These are phyloP conservation scores for Thelephora ganbajun DNA, from an alignment of 768 basidiomycete genomes.

Conservation along the genomic window DNA sequence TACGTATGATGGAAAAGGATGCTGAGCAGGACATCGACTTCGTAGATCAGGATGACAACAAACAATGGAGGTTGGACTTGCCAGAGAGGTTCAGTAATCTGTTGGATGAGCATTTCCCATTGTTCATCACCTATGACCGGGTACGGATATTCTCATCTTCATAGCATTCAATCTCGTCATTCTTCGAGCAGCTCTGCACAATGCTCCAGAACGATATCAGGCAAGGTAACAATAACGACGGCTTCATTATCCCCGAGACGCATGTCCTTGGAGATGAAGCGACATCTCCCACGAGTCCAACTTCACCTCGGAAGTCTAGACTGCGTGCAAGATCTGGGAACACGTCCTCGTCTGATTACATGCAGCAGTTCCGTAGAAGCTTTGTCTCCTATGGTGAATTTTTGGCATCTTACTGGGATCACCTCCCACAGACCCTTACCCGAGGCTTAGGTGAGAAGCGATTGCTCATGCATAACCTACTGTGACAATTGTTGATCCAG, in stretches of 20 bases:
- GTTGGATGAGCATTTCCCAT: conserved; percentile 43
- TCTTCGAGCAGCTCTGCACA: background rate
- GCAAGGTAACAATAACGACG: conserved; percentile 1
- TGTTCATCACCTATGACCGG: conserved; percentile 46
- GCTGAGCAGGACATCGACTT: conserved; percentile 9
- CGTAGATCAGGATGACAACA: conserved; percentile 28
- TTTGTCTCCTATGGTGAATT: too few species aligned
- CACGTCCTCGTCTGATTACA: conserved; percentile 9
- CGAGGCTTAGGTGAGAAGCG: conserved; percentile 47
- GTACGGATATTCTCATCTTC: conserved; percentile 27
- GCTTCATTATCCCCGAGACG: background rate
- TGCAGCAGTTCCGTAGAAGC: too few species aligned
- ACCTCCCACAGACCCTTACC: too few species aligned
- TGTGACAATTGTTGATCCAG: conserved; percentile 19
- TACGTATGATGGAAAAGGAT: background rate
- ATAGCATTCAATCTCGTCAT: too few species aligned
- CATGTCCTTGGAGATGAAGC: background rate
- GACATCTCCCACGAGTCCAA: background rate
- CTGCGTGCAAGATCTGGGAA: conserved; percentile 6
- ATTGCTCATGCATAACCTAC: conserved; percentile 4
- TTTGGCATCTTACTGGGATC: conserved; percentile 23
- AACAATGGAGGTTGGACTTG: conserved; percentile 22
- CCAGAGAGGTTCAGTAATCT: conserved; percentile 38
- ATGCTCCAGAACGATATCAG: background rate
- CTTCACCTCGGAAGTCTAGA: background rate